These are phyloP conservation scores for Immersiella caudata DNA, from an alignment of 495 filamentous ascomycete species.

Conservation along the genomic window DNA sequence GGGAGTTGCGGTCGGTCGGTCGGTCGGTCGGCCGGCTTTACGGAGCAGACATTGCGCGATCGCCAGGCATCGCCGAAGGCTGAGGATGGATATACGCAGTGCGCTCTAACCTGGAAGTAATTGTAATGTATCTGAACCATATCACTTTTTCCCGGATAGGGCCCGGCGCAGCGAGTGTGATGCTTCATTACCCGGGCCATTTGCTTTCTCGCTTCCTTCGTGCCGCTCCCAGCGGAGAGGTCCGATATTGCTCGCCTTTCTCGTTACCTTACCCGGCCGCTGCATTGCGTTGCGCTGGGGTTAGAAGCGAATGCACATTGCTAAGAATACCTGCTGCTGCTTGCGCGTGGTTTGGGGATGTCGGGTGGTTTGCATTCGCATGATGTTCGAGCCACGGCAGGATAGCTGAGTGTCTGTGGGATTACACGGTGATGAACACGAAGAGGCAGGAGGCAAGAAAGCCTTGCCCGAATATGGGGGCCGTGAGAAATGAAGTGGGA, in stretches of 20 bases:
- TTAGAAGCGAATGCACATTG: background rate
- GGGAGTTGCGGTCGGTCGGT: background rate
- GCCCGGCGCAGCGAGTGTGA: background rate
- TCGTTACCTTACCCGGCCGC: background rate
- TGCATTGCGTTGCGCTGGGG: background rate
- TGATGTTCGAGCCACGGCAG: too few species aligned
- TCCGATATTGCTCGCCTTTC: background rate
- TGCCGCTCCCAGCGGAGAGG: constrained; percentile 9
- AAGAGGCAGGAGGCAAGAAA: too few species aligned
- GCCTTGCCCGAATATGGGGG: too few species aligned
- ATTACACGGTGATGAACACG: too few species aligned
- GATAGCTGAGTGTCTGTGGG: too few species aligned
- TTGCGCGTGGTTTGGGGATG: too few species aligned
- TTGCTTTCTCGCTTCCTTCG: background rate
- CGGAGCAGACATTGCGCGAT: background rate
- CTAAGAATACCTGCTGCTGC: too few species aligned
- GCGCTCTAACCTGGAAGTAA: background rate
- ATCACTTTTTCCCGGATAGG: background rate
- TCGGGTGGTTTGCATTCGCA: too few species aligned
- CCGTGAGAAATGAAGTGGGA: too few species aligned
- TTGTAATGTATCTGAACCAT: background rate
- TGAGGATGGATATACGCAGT: background rate
- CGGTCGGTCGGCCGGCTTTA: background rate
- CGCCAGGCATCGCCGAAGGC: background rate
- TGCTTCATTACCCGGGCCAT: background rate